These are phyloP conservation scores for Colletotrichum gigasporum DNA, from an alignment of 2,329 filamentous ascomycete genomes.

Conservation along the genomic window DNA sequence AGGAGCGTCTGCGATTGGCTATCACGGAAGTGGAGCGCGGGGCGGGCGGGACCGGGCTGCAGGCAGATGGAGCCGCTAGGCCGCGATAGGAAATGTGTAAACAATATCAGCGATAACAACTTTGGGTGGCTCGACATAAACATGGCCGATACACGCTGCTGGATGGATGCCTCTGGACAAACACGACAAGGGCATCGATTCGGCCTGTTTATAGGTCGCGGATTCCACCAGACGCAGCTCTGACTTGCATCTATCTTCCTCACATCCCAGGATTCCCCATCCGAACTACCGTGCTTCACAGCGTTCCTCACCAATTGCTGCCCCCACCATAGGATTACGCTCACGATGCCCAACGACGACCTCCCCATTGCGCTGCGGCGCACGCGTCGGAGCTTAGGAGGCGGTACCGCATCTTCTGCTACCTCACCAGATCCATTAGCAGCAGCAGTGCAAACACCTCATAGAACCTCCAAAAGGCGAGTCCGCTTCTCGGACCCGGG, in stretches of 20 bases:
- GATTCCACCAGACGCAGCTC: neutral
- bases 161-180: neutral
- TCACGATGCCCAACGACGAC: conserved; percentile 50
- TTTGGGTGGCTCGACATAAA: neutral
- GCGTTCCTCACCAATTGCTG: neutral
- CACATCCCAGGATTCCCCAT: neutral
- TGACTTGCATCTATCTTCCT: neutral
- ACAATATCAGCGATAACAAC: conserved; percentile 44
- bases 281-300: neutral
- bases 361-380: conserved; percentile 66
- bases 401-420: neutral
- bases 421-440: neutral
- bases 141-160: neutral
- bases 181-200: neutral
- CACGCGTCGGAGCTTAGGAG: conserved; percentile 53
- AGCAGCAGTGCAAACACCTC: conserved; percentile 34
- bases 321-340: neutral
- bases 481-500: conserved; percentile 71
- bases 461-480: conserved; percentile 49
- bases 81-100: conserved; percentile 55
- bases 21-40: conserved; percentile 9
- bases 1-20: conserved; percentile 14
- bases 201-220: neutral
- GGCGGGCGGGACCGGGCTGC: conserved; percentile 8
- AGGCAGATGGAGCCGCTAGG: conserved; percentile 41